phyloP scores from a whole-genome alignment of 2,329 filamentous ascomycete genomes.

The Sodiomyces alkalinus region DNA sequence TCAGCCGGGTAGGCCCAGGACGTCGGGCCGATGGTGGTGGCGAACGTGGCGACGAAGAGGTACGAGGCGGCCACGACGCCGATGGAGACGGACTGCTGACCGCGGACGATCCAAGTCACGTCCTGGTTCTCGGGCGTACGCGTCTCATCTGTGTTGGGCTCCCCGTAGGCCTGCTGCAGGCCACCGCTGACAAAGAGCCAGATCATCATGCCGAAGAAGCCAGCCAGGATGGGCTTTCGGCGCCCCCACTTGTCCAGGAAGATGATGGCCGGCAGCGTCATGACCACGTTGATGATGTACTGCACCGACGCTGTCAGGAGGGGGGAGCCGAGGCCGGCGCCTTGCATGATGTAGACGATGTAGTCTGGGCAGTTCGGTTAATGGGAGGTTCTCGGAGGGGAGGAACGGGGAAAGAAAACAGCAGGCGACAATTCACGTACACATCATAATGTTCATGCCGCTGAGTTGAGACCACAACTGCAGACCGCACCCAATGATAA shows the following conservation, averaged over 20 bases:
- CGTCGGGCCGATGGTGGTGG: constrained; percentile 30
- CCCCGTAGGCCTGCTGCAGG: constrained; percentile 44
- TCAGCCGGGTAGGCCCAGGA: constrained; percentile 34
- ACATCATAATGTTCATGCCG: constrained; percentile 46
- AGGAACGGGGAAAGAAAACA: not conserved
- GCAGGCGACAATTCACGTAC: constrained; percentile 7
- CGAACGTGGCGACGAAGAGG: constrained; percentile 38
- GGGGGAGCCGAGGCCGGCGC: constrained; percentile 37
- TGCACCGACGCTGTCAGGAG: constrained; percentile 46
- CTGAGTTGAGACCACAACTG: constrained; percentile 45
- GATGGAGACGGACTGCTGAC: constrained; percentile 37
- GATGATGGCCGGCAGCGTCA: constrained; percentile 44
- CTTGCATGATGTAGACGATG: constrained; percentile 45
- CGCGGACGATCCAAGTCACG: constrained; percentile 41
- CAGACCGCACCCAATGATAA: constrained; percentile 40
- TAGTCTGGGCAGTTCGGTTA: constrained; percentile 22
- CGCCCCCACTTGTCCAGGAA: constrained; percentile 45
- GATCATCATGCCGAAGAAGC: constrained; percentile 41
- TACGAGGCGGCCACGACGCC: constrained; percentile 55
- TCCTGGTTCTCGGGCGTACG: constrained; percentile 23
- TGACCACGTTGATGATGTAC: constrained; percentile 46
- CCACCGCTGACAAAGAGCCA: constrained; percentile 49
- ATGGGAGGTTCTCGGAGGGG: no score
- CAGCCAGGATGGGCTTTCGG: constrained; percentile 37
- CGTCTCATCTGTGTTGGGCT: constrained; percentile 24